These are phyloP conservation scores for Hamigera avellanea DNA, from an alignment of 495 filamentous ascomycete species.

Conservation along the genomic window DNA sequence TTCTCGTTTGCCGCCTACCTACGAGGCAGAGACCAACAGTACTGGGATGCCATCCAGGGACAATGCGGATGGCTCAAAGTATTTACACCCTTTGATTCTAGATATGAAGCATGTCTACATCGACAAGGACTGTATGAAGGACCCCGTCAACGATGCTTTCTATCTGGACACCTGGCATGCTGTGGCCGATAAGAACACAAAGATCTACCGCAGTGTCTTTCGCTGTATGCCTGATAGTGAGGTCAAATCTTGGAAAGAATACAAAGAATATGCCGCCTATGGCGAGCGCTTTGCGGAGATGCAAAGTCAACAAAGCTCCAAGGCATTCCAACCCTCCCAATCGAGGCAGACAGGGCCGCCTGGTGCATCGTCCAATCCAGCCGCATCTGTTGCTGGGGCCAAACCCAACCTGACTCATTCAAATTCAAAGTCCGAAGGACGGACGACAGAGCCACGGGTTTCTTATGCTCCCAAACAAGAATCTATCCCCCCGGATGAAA, in stretches of 20 bases:
- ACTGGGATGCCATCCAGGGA: conserved; percentile 25
- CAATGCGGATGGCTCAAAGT: conserved; percentile 28
- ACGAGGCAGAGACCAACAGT: conserved; percentile 74
- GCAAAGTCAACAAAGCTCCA: conserved; percentile 39
- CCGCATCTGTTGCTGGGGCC: conserved; percentile 4
- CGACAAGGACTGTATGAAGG: conserved; percentile 60
- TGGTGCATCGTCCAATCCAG: conserved; percentile 16
- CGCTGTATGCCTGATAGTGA: conserved; percentile 94
- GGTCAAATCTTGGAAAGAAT: conserved; percentile 87
- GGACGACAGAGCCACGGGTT: conserved; percentile 10
- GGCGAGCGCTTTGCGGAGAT: conserved; percentile 66
- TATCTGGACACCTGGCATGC: conserved; percentile 78
- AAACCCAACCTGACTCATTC: conserved; percentile 12
- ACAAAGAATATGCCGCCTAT: conserved; percentile 78
- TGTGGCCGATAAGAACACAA: conserved; percentile 91
- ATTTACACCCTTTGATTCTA: conserved; percentile 45
- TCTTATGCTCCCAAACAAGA: conserved; percentile 4
- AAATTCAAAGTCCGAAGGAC: conserved; percentile 12
- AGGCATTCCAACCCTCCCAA: conserved; percentile 22
- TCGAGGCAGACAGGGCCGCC: conserved; percentile 29
- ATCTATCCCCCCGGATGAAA: conserved; percentile 13
- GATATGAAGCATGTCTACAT: conserved; percentile 57
- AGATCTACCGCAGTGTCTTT: conserved; percentile 85
- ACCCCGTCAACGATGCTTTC: conserved; percentile 75
- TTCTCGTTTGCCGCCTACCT: conserved; percentile 61